Percentiles rank a stretch among this genome's conserved stretches.
Conservation (phyloP, 805 yeast species). For the Torulaspora indica region DNA sequence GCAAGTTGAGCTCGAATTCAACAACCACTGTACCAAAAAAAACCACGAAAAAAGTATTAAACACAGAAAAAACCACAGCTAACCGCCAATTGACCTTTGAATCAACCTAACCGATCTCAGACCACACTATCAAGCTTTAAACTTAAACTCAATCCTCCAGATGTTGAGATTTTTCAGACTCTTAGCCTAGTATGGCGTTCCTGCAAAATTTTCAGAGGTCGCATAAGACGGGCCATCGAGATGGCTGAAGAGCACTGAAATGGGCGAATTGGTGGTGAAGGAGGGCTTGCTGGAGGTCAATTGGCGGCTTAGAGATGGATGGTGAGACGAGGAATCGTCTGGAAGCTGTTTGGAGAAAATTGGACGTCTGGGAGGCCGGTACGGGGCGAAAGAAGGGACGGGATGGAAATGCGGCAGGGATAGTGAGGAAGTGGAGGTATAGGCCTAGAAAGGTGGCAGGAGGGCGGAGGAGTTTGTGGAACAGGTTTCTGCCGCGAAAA, state of each 20-base stretch:
- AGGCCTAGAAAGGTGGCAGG: slow-evolving; percentile 7
- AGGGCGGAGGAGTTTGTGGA: slow-evolving; percentile 1
- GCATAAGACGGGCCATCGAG: not conserved
- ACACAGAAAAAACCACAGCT: not conserved
- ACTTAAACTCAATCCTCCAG: not conserved
- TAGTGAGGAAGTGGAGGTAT: slow-evolving; percentile 17
- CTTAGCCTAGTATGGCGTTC: not conserved
- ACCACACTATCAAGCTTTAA: not conserved
- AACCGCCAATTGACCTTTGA: not conserved
- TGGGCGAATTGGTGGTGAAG: not conserved
- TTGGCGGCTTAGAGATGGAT: slow-evolving; percentile 2
- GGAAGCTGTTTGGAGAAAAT: slow-evolving; percentile 4
- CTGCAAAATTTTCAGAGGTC: slow-evolving; percentile 5
- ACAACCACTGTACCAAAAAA: not conserved
- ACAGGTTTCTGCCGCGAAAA: slow-evolving; percentile 10
- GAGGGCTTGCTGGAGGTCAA: not conserved
- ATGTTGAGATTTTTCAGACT: not conserved
- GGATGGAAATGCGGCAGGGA: not conserved
- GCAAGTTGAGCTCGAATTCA: not conserved
- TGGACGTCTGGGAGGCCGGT: slow-evolving; percentile 3
- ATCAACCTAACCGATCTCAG: not conserved
- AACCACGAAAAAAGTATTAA: not conserved
- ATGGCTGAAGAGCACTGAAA: no score
- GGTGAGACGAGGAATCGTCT: slow-evolving; percentile 1
- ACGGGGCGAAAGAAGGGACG: slow-evolving; percentile 2